A percentile compares a stretch with the other conserved stretches of the same genome.
These are phyloP conservation scores for Ustilago cynodontis DNA, from an alignment of 1,284 basidiomycete genomes.

Conservation along the genomic window DNA sequence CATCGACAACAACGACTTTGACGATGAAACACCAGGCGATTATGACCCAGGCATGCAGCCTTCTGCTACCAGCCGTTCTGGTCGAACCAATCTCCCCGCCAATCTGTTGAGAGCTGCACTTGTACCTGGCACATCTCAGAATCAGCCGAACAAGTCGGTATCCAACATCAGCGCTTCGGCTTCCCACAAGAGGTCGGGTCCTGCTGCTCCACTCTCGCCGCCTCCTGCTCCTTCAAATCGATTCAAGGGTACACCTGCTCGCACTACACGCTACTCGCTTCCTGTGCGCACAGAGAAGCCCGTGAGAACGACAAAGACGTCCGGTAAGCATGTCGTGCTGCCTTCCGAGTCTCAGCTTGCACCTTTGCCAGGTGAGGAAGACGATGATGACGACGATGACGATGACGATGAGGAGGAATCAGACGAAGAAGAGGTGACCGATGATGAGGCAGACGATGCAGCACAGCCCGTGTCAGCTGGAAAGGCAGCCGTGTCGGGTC, in stretches of 20 bases:
- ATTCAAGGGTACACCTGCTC: slow-evolving; percentile 67
- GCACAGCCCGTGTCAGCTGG: background rate
- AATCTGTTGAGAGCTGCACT: slow-evolving; percentile 33
- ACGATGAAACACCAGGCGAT: slow-evolving; percentile 61
- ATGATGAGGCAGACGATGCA: slow-evolving; percentile 25
- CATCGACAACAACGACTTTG: slow-evolving; percentile 58
- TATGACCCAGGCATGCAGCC: slow-evolving; percentile 49
- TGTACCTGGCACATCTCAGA: slow-evolving; percentile 19
- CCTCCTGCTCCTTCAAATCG: slow-evolving; percentile 38
- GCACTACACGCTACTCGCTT: slow-evolving; percentile 65
- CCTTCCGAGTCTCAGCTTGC: slow-evolving; percentile 91
- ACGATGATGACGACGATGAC: slow-evolving; percentile 71
- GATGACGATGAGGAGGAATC: slow-evolving; percentile 64
- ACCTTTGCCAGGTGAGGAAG: slow-evolving; percentile 74
- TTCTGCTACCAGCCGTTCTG: slow-evolving; percentile 26
- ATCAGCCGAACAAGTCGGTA: slow-evolving; percentile 5
- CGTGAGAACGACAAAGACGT: slow-evolving; percentile 88
- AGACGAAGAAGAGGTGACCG: slow-evolving; percentile 69
- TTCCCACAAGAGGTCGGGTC: slow-evolving; percentile 16
- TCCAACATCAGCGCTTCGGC: slow-evolving; percentile 13
- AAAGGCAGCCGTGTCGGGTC: slow-evolving; percentile 10
- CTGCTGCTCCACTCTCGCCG: slow-evolving; percentile 37
- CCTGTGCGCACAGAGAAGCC: slow-evolving; percentile 70
- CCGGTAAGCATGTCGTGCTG: slow-evolving; percentile 89
- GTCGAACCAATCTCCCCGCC: slow-evolving; percentile 10